Conservation (phyloP, 2,329 filamentous ascomycete genomes). For the Exophiala mesophila region DNA sequence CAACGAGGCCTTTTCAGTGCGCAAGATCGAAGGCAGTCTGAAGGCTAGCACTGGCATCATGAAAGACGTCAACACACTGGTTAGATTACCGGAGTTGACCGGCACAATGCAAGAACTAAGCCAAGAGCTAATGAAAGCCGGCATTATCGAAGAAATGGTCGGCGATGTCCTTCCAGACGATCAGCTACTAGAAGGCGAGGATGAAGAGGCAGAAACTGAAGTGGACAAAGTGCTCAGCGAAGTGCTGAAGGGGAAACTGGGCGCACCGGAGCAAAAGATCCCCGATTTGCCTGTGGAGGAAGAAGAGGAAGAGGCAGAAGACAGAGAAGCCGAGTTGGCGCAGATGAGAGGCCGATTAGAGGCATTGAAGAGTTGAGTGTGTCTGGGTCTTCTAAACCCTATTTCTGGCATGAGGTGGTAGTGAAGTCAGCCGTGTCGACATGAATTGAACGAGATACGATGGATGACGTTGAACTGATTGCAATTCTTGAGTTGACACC, state of each 20-base stretch:
- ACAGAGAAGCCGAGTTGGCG: conserved; percentile 72
- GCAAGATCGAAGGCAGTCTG: conserved; percentile 93
- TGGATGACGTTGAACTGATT: neutral
- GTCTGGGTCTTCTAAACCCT: neutral
- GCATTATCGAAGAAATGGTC: conserved; percentile 97
- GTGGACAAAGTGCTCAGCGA: conserved; percentile 91
- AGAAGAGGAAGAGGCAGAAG: conserved; percentile 73
- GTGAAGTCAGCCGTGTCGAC: neutral
- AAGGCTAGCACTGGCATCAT: conserved; percentile 83
- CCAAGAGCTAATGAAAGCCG: conserved; percentile 84
- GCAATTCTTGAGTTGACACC: no score
- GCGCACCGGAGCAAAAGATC: conserved; percentile 20
- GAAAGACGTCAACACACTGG: conserved; percentile 88
- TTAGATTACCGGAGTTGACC: conserved; percentile 78
- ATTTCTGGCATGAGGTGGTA: neutral
- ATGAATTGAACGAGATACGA: neutral
- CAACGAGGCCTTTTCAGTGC: conserved; percentile 88
- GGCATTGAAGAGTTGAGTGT: conserved; percentile 73
- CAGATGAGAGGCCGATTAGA: conserved; percentile 91
- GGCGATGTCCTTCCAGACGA: conserved; percentile 75
- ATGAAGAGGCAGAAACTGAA: conserved; percentile 75
- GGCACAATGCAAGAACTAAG: conserved; percentile 85
- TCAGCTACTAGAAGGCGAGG: conserved; percentile 64
- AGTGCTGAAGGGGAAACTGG: conserved; percentile 68
- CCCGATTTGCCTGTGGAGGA: conserved; percentile 42